phyloP scores from a whole-genome alignment of 306 rosid species.

The Spatholobus suberectus region DNA sequence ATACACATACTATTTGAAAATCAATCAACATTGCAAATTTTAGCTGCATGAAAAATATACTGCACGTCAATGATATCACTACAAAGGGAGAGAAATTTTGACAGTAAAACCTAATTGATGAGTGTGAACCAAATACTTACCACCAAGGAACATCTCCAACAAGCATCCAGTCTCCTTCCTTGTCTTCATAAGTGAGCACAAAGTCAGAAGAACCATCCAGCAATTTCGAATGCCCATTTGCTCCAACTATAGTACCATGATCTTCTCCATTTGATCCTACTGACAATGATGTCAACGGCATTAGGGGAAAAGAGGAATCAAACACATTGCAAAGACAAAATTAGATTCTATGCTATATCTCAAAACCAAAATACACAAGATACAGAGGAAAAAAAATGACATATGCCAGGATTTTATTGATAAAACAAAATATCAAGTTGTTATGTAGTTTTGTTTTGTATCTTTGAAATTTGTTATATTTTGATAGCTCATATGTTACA shows the following conservation, averaged over 20 bases:
- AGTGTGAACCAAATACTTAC: constrained; percentile 49
- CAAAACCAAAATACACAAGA: neutral
- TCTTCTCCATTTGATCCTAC: constrained; percentile 55
- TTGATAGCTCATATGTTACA: neutral
- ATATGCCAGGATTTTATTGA: neutral
- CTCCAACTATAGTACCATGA: constrained; percentile 35
- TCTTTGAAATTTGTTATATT: neutral
- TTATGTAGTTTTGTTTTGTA: neutral
- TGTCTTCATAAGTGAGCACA: constrained; percentile 85
- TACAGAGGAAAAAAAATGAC: neutral
- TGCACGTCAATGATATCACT: neutral
- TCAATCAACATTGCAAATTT: neutral
- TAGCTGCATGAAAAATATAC: neutral
- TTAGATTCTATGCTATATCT: neutral
- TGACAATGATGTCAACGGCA: constrained; percentile 1
- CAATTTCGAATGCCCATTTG: constrained; percentile 52
- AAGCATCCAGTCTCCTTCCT: constrained; percentile 93
- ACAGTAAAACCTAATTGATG: neutral
- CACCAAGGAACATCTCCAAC: constrained; percentile 96
- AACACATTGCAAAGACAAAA: neutral
- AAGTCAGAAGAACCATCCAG: constrained; percentile 66
- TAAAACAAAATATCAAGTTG: neutral
- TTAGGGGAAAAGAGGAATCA: neutral
- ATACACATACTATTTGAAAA: neutral
- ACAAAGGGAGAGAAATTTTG: neutral